These are phyloP conservation scores for Lichtheimia corymbifera DNA, from an alignment of 371 early-diverging fungal genomes.

Conservation along the genomic window DNA sequence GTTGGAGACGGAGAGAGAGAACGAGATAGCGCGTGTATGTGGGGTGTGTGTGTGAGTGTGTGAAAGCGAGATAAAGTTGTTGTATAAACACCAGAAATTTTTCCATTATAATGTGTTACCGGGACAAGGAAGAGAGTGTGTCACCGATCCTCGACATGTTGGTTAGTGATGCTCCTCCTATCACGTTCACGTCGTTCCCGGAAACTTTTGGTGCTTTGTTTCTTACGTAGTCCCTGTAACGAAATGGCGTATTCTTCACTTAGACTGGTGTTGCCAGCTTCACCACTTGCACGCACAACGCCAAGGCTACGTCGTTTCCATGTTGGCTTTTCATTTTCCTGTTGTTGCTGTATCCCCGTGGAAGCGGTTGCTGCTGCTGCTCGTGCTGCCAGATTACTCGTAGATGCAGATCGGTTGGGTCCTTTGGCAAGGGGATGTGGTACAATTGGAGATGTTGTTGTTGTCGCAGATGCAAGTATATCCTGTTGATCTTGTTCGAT, in stretches of 20 bases:
- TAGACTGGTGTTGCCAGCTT: constrained; percentile 19
- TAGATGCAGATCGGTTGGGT: constrained; percentile 37
- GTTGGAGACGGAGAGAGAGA: no score
- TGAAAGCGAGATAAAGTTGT: not conserved
- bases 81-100: not conserved
- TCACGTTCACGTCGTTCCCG: constrained; percentile 51
- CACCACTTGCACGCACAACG: constrained; percentile 14
- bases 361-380: not conserved
- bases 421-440: constrained; percentile 3
- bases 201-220: constrained; percentile 50
- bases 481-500: constrained; percentile 16
- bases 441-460: not conserved
- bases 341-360: no score
- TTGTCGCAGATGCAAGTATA: constrained; percentile 1
- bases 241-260: constrained; percentile 53
- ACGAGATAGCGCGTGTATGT: not conserved
- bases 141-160: constrained; percentile 4
- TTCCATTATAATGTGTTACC: not conserved
- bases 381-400: constrained; percentile 26
- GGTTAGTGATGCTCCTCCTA: constrained; percentile 28
- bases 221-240: constrained; percentile 47
- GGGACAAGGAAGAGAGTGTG: not conserved
- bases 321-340: constrained; percentile 4
- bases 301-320: constrained; percentile 30
- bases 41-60: not conserved